Percentiles rank a stretch among this genome's conserved stretches.
These are phyloP conservation scores for Helotiales sp. DNA, from an alignment of 2,329 filamentous ascomycete genomes.

Conservation along the genomic window DNA sequence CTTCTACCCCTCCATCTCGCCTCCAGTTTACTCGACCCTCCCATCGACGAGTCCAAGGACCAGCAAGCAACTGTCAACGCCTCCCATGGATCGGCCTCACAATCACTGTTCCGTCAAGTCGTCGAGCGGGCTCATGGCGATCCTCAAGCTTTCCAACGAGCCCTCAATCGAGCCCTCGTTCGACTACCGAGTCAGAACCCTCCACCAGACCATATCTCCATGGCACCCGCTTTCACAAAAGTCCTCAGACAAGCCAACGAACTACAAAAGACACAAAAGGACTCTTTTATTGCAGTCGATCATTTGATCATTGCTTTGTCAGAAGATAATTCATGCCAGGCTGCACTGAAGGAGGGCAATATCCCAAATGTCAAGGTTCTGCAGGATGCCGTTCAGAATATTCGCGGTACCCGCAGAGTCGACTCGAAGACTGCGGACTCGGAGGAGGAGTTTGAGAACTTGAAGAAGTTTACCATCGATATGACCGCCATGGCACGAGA, in stretches of 20 bases:
- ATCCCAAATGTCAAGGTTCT: constrained; percentile 90
- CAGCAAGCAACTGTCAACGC: constrained; percentile 71
- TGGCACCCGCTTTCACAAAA: constrained; percentile 81
- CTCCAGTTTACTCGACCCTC: constrained; percentile 77
- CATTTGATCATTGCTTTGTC: constrained; percentile 86
- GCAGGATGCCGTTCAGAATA: constrained; percentile 87
- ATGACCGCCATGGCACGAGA: constrained; percentile 97
- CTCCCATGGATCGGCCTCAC: constrained; percentile 62
- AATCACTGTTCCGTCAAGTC: constrained; percentile 92
- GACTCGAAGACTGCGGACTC: constrained; percentile 96
- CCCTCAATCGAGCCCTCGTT: constrained; percentile 90
- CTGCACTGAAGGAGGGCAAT: constrained; percentile 81
- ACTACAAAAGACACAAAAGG: constrained; percentile 95
- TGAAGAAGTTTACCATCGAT: constrained; percentile 98
- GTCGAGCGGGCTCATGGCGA: constrained; percentile 94
- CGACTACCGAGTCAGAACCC: constrained; percentile 93
- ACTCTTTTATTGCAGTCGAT: constrained; percentile 92
- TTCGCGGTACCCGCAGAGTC: constrained; percentile 89
- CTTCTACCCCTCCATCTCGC: constrained; percentile 89
- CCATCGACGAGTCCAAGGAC: constrained; percentile 78
- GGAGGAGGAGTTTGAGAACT: constrained; percentile 90
- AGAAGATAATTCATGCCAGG: constrained; percentile 78
- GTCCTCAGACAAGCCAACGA: constrained; percentile 85
- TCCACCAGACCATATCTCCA: constrained; percentile 84
- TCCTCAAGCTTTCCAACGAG: constrained; percentile 82